Conservation (phyloP, 2,329 filamentous ascomycete species). For the Botrytis cinerea region DNA sequence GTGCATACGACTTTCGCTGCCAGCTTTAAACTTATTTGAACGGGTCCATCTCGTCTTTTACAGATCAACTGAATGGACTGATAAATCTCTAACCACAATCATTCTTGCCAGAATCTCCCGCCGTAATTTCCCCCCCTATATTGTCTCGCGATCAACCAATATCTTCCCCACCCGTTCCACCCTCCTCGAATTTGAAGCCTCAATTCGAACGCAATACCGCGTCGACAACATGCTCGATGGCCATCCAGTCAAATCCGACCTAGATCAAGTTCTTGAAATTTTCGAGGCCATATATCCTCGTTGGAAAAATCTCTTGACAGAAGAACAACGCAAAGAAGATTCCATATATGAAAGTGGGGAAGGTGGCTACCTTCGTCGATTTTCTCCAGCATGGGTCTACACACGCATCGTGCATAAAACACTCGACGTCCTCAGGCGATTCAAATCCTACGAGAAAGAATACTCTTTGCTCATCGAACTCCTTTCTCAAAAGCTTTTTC, state of each 20-base stretch:
- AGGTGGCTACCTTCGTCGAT: conserved; percentile 83
- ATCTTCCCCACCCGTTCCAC: conserved; percentile 78
- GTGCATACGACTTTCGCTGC: conserved; percentile 76
- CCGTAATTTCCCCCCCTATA: conserved; percentile 84
- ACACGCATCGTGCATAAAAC: conserved; percentile 92
- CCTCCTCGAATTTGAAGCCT: conserved; percentile 86
- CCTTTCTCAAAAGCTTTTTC: conserved; percentile 79
- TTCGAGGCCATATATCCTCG: conserved; percentile 76
- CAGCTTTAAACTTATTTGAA: conserved; percentile 80
- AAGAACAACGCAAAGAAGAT: conserved; percentile 78
- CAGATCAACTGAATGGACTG: conserved; percentile 93
- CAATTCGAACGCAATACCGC: conserved; percentile 76
- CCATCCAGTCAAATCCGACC: conserved; percentile 62
- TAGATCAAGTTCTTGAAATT: conserved; percentile 68
- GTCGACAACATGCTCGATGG: conserved; percentile 84
- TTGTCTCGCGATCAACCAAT: conserved; percentile 85
- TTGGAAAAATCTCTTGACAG: conserved; percentile 72
- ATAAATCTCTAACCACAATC: conserved; percentile 92
- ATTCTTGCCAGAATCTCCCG: conserved; percentile 89
- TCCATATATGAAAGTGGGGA: conserved; percentile 78
- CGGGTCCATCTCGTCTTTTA: conserved; percentile 96
- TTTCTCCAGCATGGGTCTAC: conserved; percentile 90
- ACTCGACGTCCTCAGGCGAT: conserved; percentile 72
- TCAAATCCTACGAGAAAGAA: conserved; percentile 79
- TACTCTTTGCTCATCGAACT: conserved; percentile 74